These are phyloP conservation scores for Ceratobasidium theobromae DNA, from an alignment of 1,284 basidiomycete genomes.

Conservation along the genomic window DNA sequence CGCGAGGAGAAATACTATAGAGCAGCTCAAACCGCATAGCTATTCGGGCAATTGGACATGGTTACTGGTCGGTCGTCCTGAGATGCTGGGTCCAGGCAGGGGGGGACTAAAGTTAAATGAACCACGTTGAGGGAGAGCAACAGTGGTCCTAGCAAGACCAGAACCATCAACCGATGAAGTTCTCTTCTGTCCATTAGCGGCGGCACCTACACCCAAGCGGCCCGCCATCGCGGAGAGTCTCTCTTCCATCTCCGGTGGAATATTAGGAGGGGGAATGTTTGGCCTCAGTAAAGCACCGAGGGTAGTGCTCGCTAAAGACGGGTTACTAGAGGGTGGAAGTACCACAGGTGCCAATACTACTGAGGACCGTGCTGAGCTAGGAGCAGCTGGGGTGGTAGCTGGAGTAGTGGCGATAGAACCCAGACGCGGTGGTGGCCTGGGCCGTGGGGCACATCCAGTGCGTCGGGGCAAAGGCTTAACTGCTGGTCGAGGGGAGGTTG, in stretches of 20 bases:
- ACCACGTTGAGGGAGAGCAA: not conserved
- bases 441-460: not conserved
- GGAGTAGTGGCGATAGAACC: not conserved
- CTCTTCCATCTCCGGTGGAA: constrained; percentile 18
- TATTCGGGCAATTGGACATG: not conserved
- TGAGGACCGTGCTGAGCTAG: not conserved
- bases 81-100: not conserved
- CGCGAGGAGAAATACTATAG: no score
- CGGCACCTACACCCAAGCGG: constrained; percentile 18
- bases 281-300: constrained; percentile 15
- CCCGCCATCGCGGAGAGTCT: constrained; percentile 22
- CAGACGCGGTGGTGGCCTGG: not conserved
- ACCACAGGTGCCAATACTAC: not conserved
- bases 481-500: not conserved
- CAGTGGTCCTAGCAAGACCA: not conserved
- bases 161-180: not conserved
- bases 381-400: not conserved
- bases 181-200: not conserved
- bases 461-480: not conserved
- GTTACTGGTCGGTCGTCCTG: not conserved
- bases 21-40: no score
- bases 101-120: not conserved
- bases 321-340: constrained; percentile 1
- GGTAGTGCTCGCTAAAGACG: not conserved
- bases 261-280: constrained; percentile 3